phyloP scores from a whole-genome alignment of 228 moss, liverwort and hornwort genomes.

The Sphagnum magellanicum region DNA sequence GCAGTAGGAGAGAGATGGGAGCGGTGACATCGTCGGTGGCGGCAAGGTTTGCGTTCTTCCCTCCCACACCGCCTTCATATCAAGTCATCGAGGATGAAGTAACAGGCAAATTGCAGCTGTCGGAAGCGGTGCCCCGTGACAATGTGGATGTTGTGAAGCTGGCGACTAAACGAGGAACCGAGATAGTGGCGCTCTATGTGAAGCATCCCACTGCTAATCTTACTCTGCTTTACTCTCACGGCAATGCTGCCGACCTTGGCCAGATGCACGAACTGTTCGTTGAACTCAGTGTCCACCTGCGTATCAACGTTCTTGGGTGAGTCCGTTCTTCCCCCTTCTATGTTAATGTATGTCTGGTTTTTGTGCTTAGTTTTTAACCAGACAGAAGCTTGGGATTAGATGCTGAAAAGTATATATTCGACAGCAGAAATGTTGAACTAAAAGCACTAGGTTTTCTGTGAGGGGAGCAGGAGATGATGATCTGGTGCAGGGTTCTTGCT shows the following conservation, averaged over 20 bases:
- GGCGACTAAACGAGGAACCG: conserved; percentile 47
- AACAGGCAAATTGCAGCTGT: conserved; percentile 61
- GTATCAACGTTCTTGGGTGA: conserved; percentile 89
- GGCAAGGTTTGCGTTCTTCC: conserved; percentile 99
- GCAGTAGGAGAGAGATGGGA: conserved; percentile 58
- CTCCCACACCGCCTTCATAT: conserved; percentile 94
- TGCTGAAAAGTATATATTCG: too few relatives aligned
- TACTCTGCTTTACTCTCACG: conserved; percentile 91
- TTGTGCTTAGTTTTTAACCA: too few relatives aligned
- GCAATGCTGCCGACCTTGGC: conserved; percentile 97
- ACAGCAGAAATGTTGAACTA: too few relatives aligned
- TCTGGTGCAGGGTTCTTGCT: too few relatives aligned
- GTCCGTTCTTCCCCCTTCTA: conserved; percentile 8
- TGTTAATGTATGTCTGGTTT: too few relatives aligned
- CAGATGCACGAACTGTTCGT: conserved; percentile 99
- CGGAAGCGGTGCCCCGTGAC: conserved; percentile 61
- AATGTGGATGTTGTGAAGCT: conserved; percentile 90
- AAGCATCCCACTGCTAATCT: conserved; percentile 59
- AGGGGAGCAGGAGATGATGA: too few relatives aligned
- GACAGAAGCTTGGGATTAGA: too few relatives aligned
- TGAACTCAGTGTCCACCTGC: conserved; percentile 88
- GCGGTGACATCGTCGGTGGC: conserved; percentile 97
- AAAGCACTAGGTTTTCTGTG: too few relatives aligned
- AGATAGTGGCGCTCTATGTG: conserved; percentile 83
- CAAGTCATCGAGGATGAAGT: conserved; percentile 57